Base-by-base conservation (phyloP, 257 asterid species). In the Linaria vulgaris region DNA sequence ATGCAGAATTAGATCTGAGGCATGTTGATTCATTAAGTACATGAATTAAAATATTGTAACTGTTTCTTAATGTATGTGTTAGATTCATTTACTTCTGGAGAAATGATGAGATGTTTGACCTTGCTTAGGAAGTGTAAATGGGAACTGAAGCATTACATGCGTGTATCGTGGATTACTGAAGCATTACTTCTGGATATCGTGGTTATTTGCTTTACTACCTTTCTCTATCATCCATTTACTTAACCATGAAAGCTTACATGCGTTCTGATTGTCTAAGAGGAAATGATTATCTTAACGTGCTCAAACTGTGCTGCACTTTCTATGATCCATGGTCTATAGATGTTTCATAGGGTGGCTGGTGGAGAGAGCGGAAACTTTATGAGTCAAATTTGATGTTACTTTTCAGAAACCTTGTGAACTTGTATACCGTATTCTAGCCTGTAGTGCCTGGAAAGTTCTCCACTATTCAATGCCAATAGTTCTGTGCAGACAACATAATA, bases 41-140 rank as follows among this genome's bases (percentile, higher is more conserved):
- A n/a, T n/a, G n/a, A n/a, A n/a, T n/a, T n/a, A n/a, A n/a, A n/a
- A n/a, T n/a, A n/a, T n/a, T n/a, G n/a, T n/a, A n/a, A n/a, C n/a
- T n/a, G n/a, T n/a, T n/a, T n/a, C n/a, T n/a, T n/a, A n/a, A n/a
- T 5, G 15, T 37, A 30, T 9, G 21, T 12, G 1, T 1, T 66
- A 17, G 19, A 22, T 39, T 27, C 16, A 34, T 34, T 4, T 24
- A 44, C 34, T n/a, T n/a, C 41, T 24, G 20, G 11, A 44, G 24
- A 66, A 55, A 66, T 54, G 48, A 23, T 34, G 8, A 41, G 31
- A n/a, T 30, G n/a, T 22, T 25, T 8, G 13, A n/a, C 39, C 67
- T 51, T 50, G 53, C 67, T 49, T 24, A 51, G 37, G n/a, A 24
- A 49, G 12, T 31, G 46, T 43, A 37, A 45, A 16, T 7, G 43